Percentiles rank a stretch among this genome's conserved stretches.
Conservation (phyloP, 306 rosid genomes). For the Sindora glabra region DNA sequence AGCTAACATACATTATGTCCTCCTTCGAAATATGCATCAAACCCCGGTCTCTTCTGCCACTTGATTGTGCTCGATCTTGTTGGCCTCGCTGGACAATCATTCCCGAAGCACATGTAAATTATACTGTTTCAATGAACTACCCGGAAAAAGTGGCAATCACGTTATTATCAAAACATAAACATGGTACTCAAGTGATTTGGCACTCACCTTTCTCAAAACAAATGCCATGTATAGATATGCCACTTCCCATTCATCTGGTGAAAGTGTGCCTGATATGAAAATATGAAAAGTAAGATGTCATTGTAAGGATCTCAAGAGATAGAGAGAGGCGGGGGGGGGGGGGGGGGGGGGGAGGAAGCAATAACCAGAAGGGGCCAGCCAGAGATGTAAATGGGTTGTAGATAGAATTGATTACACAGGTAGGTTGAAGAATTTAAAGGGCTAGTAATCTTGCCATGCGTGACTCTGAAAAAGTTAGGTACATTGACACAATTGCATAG, state of each 20-base stretch:
- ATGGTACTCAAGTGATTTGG: neutral
- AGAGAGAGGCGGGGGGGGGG: neutral
- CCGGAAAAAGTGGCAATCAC: neutral
- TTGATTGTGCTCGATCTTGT: conserved; percentile 41
- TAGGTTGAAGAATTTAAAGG: too few relatives aligned
- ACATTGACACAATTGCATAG: too few relatives aligned
- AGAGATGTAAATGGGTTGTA: too few relatives aligned
- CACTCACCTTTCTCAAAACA: conserved; percentile 50
- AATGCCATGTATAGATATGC: conserved; percentile 58
- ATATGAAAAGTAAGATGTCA: neutral
- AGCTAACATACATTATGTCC: conserved; percentile 41
- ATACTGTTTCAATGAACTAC: too few relatives aligned
- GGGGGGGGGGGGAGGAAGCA: neutral
- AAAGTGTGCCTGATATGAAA: conserved; percentile 42
- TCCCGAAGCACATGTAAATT: too few relatives aligned
- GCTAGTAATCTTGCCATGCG: too few relatives aligned
- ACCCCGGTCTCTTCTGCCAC: conserved; percentile 44
- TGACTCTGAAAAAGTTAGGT: too few relatives aligned
- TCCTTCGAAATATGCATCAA: conserved; percentile 62
- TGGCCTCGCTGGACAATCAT: conserved; percentile 63
- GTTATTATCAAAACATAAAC: neutral
- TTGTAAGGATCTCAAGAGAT: neutral
- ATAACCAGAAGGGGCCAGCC: neutral
- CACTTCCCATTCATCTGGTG: conserved; percentile 67
- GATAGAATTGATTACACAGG: too few relatives aligned